Evolutionary conservation across 352 stramenopile species (phyloP).

Genomic region (Globisporangium mamillatum): DNA sequence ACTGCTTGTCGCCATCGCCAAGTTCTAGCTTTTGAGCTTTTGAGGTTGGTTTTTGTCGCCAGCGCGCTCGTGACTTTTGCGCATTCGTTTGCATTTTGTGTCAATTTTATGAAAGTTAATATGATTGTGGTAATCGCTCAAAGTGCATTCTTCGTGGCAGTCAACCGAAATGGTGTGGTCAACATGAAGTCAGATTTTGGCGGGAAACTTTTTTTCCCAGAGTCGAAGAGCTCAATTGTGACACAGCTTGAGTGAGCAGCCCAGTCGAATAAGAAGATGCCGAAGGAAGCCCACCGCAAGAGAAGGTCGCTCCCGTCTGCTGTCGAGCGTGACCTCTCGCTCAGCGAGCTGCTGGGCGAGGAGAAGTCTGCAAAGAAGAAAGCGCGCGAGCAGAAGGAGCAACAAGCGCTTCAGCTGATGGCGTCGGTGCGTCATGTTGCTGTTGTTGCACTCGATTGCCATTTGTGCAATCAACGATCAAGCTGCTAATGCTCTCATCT

Average conservation of each 20-base stretch:
- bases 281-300: slow-evolving; percentile 3
- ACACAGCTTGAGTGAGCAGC: background rate
- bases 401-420: slow-evolving; percentile 8
- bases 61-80: background rate
- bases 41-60: background rate
- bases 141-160: background rate
- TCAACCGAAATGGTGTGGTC: background rate
- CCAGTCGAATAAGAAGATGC: background rate
- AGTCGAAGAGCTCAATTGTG: background rate
- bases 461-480: background rate
- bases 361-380: slow-evolving; percentile 8
- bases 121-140: background rate
- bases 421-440: slow-evolving; percentile 1
- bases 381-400: slow-evolving; percentile 7
- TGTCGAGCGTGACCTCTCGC: background rate
- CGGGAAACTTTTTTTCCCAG: background rate
- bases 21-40: slow-evolving; percentile 11
- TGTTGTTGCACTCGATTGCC: background rate
- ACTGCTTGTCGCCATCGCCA: slow-evolving; percentile 68
- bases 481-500: background rate
- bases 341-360: slow-evolving; percentile 2
- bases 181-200: slow-evolving; percentile 2
- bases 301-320: slow-evolving; percentile 1
- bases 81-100: background rate
- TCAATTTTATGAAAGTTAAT: background rate